phyloP scores from a whole-genome alignment of 331 rosid species.

The Acacia pycnantha region DNA sequence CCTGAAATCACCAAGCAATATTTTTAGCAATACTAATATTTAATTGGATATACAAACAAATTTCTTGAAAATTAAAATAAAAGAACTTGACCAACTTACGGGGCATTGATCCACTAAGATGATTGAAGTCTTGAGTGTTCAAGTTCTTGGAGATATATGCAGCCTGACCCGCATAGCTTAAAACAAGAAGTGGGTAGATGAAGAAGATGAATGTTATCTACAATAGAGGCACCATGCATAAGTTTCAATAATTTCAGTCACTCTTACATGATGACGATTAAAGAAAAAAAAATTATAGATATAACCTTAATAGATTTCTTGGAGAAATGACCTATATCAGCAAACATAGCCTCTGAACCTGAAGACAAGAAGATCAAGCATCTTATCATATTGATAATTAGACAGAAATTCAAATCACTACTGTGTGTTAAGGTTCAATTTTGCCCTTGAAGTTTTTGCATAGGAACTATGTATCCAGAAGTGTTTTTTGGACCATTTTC shows the following conservation, averaged over 20 bases:
- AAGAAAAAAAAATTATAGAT: constrained; percentile 13
- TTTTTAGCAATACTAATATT: constrained; percentile 25
- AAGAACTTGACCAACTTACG: constrained; percentile 38
- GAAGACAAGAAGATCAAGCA: constrained; percentile 21
- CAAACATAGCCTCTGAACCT: constrained; percentile 86
- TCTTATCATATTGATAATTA: background rate
- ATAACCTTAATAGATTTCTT: constrained; percentile 73
- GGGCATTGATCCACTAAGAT: constrained; percentile 70
- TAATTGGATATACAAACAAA: background rate
- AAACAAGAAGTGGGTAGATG: constrained; percentile 70
- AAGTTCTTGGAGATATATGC: constrained; percentile 70
- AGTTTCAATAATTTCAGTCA: constrained; percentile 25
- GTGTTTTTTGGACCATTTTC: no score
- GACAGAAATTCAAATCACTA: background rate
- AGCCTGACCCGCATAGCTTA: constrained; percentile 83
- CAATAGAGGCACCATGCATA: constrained; percentile 26
- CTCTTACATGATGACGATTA: background rate
- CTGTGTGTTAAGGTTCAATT: no score
- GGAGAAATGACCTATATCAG: constrained; percentile 81
- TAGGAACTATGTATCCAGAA: no score
- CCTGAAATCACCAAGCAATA: constrained; percentile 42
- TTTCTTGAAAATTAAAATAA: background rate
- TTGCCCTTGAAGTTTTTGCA: no score
- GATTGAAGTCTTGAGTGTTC: constrained; percentile 36
- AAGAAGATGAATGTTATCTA: constrained; percentile 76